A percentile compares a stretch with the other conserved stretches of the same genome.
Evolutionary conservation across 2,329 filamentous ascomycete species (phyloP).

Genomic region (Aspergillus sp.): DNA sequence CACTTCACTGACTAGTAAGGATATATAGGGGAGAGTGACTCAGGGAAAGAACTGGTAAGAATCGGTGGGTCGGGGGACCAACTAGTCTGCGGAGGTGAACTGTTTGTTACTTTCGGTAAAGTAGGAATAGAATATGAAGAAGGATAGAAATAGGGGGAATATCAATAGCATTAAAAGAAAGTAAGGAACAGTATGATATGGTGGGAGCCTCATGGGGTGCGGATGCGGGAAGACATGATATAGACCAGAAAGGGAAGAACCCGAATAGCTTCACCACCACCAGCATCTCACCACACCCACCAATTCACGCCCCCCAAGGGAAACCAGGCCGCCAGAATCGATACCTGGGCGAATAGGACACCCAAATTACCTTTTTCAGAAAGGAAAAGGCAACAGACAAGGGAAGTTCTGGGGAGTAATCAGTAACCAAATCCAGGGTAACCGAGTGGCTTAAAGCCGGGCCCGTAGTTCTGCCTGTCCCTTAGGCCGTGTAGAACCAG

Average conservation of each 20-base stretch:
- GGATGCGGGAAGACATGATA: no score
- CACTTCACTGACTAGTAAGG: no score
- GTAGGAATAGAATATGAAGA: no score
- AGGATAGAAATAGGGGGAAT: no score
- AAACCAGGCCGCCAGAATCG: background rate
- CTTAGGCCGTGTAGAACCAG: background rate
- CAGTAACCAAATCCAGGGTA: background rate
- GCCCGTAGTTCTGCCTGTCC: no score
- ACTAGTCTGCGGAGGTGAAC: no score
- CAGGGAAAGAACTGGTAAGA: no score
- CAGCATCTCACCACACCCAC: background rate
- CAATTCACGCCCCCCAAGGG: no score
- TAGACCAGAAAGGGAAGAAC: background rate
- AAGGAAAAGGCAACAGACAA: background rate
- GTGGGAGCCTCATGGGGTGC: background rate
- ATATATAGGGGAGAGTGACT: no score
- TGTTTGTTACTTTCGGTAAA: no score
- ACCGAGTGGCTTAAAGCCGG: background rate
- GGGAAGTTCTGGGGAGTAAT: background rate
- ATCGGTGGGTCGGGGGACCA: no score
- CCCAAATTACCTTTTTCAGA: background rate
- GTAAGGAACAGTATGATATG: background rate
- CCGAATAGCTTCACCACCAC: background rate
- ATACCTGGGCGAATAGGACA: background rate
- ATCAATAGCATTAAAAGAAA: no score